Conservation (phyloP, 768 basidiomycete genomes). For the Naganishia vishniacii region DNA sequence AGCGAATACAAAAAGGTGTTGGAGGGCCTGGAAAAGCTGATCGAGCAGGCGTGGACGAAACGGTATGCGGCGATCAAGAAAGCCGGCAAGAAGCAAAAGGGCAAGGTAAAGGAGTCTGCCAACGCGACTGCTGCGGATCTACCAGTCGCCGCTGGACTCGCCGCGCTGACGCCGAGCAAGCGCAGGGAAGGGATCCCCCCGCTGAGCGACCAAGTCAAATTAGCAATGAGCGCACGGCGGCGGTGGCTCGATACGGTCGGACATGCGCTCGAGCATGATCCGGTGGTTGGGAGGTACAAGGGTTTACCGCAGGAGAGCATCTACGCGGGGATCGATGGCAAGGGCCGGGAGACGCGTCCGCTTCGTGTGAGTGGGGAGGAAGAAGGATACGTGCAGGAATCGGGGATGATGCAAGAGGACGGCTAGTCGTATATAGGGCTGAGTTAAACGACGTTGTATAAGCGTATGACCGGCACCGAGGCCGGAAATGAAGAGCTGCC, state of each 20-base stretch:
- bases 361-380: neutral
- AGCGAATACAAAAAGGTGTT: conserved; percentile 83
- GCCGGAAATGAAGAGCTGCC: no score
- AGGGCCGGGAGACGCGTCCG: conserved; percentile 19
- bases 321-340: conserved; percentile 59
- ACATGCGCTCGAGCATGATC: conserved; percentile 67
- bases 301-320: conserved; percentile 72
- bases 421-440: no score
- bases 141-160: conserved; percentile 39
- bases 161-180: conserved; percentile 37
- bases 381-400: neutral
- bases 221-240: conserved; percentile 66
- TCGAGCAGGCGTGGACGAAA: conserved; percentile 66
- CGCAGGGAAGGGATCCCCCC: conserved; percentile 32
- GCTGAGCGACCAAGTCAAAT: conserved; percentile 43
- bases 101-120: conserved; percentile 65
- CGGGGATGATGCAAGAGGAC: neutral
- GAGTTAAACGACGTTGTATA: no score
- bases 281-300: conserved; percentile 62
- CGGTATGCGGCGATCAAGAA: conserved; percentile 53
- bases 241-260: conserved; percentile 76
- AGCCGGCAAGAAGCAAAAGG: conserved; percentile 55
- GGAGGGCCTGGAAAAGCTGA: conserved; percentile 80
- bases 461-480: no score
- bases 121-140: conserved; percentile 30